phyloP scores from a whole-genome alignment of 768 basidiomycete genomes.

The Lepiota brunneoincarnata region DNA sequence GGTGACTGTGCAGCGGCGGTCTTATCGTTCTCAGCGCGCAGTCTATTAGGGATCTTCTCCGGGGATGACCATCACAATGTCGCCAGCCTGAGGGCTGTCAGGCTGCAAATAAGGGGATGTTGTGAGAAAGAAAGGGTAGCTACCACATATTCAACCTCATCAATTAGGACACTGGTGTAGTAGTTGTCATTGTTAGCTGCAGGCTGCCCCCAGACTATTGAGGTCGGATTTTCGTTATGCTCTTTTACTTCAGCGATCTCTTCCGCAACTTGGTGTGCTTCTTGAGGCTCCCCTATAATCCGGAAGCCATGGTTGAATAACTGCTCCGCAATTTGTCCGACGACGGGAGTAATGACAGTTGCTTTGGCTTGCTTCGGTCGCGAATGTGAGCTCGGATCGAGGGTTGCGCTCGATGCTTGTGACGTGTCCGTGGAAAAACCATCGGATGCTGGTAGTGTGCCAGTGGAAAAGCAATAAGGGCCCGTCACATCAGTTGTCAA shows the following conservation, averaged over 20 bases:
- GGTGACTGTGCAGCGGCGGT: constrained; percentile 35
- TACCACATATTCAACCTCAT: constrained; percentile 57
- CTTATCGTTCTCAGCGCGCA: constrained; percentile 37
- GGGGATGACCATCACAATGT: constrained; percentile 60
- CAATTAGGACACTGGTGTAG: constrained; percentile 49
- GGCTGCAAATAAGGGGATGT: not conserved
- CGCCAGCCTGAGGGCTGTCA: constrained; percentile 44
- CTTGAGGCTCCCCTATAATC: constrained; percentile 27
- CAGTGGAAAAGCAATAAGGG: not conserved
- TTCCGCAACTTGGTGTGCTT: constrained; percentile 26
- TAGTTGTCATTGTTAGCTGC: constrained; percentile 20
- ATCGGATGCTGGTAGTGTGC: not conserved
- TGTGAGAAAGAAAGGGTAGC: constrained; percentile 15
- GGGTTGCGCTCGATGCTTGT: not conserved
- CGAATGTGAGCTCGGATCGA: not conserved
- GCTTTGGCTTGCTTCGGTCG: not conserved
- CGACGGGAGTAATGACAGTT: constrained; percentile 35
- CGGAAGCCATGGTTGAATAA: constrained; percentile 46
- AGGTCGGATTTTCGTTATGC: constrained; percentile 18
- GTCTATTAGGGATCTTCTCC: constrained; percentile 46
- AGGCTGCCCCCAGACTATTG: constrained; percentile 33
- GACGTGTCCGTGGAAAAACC: not conserved
- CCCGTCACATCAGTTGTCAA: not conserved
- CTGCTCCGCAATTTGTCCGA: constrained; percentile 42
- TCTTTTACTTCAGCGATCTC: constrained; percentile 24